Percentiles rank a stretch among this genome's conserved stretches.
phyloP scores from a whole-genome alignment of 352 stramenopile species.

The Globisporangium polare region DNA sequence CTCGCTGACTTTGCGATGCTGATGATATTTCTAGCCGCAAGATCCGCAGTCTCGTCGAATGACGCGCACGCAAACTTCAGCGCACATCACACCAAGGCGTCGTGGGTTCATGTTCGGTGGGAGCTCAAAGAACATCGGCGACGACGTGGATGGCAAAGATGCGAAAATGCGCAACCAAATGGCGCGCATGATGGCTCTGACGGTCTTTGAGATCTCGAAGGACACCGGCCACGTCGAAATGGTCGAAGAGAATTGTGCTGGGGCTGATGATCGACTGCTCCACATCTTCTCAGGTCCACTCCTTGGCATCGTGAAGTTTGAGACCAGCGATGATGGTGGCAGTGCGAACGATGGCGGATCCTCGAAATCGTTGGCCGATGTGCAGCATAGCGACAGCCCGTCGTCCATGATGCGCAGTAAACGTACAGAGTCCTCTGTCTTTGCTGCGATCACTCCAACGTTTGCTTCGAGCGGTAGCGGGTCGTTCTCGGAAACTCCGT shows the following conservation, averaged over 20 bases:
- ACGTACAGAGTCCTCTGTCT: slow-evolving; percentile 49
- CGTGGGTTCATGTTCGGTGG: slow-evolving; percentile 70
- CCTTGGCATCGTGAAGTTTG: slow-evolving; percentile 60
- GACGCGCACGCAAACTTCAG: slow-evolving; percentile 31
- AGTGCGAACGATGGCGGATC: slow-evolving; percentile 10
- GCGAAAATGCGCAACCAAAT: slow-evolving; percentile 30
- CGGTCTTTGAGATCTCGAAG: slow-evolving; percentile 29
- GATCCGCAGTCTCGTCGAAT: slow-evolving; percentile 41
- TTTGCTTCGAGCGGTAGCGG: slow-evolving; percentile 17
- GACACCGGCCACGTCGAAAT: slow-evolving; percentile 42
- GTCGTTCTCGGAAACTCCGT: slow-evolving; percentile 10
- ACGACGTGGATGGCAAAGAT: slow-evolving; percentile 26
- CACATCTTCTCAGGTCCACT: slow-evolving; percentile 70
- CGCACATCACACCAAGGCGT: slow-evolving; percentile 33
- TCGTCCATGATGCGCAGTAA: slow-evolving; percentile 39
- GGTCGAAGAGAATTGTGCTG: slow-evolving; percentile 45
- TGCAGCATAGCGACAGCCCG: slow-evolving; percentile 23
- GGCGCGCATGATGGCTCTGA: slow-evolving; percentile 34
- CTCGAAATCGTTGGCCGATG: slow-evolving; percentile 21
- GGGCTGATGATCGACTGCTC: slow-evolving; percentile 50
- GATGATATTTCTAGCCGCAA: slow-evolving; percentile 34
- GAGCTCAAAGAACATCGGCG: slow-evolving; percentile 27
- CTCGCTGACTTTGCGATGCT: not conserved
- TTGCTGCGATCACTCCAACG: slow-evolving; percentile 34
- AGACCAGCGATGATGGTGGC: slow-evolving; percentile 22